These are phyloP conservation scores for Pleurotus eryngii DNA, from an alignment of 768 basidiomycete genomes.

Conservation along the genomic window DNA sequence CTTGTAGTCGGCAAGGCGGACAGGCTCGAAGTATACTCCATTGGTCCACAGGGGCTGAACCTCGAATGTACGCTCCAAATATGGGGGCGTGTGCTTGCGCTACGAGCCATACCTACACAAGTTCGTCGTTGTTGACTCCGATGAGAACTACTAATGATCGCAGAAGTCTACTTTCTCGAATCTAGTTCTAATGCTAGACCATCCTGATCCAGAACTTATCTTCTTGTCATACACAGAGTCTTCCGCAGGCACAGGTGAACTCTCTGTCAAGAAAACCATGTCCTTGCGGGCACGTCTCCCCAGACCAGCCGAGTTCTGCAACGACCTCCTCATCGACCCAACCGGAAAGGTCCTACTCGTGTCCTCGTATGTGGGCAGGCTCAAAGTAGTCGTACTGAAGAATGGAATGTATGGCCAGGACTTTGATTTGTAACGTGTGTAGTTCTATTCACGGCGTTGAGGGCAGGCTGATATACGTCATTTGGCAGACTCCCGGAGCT, in stretches of 20 bases:
- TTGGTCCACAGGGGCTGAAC: conserved; percentile 57
- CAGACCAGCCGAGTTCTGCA: conserved; percentile 70
- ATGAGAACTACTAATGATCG: conserved; percentile 11
- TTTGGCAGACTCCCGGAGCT: conserved; percentile 54
- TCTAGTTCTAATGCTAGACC: conserved; percentile 67
- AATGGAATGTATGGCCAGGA: conserved; percentile 53
- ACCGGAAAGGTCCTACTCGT: conserved; percentile 58
- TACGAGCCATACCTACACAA: conserved; percentile 52
- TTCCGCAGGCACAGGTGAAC: conserved; percentile 25
- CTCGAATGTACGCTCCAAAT: conserved; percentile 60
- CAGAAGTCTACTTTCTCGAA: conserved; percentile 41
- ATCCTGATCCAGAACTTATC: conserved; percentile 72
- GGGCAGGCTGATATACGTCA: conserved; percentile 8
- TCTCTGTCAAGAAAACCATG: conserved; percentile 42
- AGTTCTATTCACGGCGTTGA: background rate
- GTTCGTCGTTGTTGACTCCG: conserved; percentile 33
- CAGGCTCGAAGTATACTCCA: conserved; percentile 64
- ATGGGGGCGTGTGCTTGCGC: conserved; percentile 62
- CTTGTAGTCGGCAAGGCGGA: conserved; percentile 69
- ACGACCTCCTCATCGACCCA: conserved; percentile 63
- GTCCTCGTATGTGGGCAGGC: conserved; percentile 66
- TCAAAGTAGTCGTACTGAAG: conserved; percentile 60
- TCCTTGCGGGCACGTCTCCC: conserved; percentile 53
- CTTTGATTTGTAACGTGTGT: conserved; percentile 66
- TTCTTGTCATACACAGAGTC: conserved; percentile 51